Base-by-base conservation (phyloP, 345 rosid species). In the Theobroma cacao region DNA sequence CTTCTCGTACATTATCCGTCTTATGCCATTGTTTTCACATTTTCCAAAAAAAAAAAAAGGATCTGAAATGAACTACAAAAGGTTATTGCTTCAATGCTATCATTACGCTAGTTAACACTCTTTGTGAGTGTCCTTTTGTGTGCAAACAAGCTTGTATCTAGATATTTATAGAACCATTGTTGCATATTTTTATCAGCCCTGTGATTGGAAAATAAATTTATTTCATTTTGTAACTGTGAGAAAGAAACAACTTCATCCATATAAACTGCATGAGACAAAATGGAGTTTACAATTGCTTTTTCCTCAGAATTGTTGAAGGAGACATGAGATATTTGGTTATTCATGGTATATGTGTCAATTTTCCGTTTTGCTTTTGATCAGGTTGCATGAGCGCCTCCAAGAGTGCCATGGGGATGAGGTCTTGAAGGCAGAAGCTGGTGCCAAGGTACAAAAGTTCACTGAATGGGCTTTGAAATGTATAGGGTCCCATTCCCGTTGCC, bases 401-500 rank as follows among this genome's bases (percentile, higher is more conserved):
- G 98, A 93, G 64, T 93, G 98, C 86, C 90, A 88, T 40, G 97
- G 96, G 75, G 98, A 92, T 74, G 99, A 93, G 80, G 90, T 92
- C 20, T 77, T 95, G 85, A 95, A 93, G 82, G 97, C 97, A 31
- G 97, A 92, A 84, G 98, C 98, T 78, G 91, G 91, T 80, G 94
- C 91, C 38, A 96, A 92, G 87, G 99, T 90, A 79, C 97, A 96
- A 84, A 96, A 93, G 88, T 93, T 96, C 77, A 93, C 99, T 45
- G 97, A 93, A 80, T 93, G 99, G 99, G 98, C 98, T 60, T 83
- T 93, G 74, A 93, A 89, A 84, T 96, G 98, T 86, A 93, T 96
- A 43, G 94, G 93, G 56, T 92, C 93, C 75, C 97, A 96, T 86
- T 91, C 99, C 43, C 95, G 94, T 79, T 91, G 97, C 69, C 94